Base-by-base conservation (phyloP, 2,329 filamentous ascomycete genomes). In the Cladosporium sp. region DNA sequence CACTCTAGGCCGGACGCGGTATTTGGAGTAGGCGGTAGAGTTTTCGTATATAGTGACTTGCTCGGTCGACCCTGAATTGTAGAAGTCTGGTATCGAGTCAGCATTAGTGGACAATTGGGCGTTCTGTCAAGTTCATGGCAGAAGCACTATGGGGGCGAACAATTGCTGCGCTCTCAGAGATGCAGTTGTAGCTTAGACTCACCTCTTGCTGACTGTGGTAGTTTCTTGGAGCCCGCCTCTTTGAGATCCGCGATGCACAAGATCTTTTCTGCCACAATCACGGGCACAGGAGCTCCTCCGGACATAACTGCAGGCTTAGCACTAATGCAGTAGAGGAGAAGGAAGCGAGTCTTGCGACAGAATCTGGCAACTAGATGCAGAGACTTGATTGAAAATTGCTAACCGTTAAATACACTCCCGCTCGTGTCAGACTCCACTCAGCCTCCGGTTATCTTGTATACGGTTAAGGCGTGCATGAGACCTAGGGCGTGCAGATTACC, bases 41-140 rank as follows among this genome's bases (percentile, higher is more conserved):
- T 87, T 87, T 63, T 86, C 85, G 26, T 74, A 73, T n/a, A 86
- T 73, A 15, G 84, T 86, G 63, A 83, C 75, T 28, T 85, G 76
- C 68, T 85, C 84, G 76, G 86, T 86, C 5, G 84, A 83, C 6
- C 85, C 85, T 67, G 83, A 84, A 71, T 87, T 86, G 73, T 83
- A 87, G 75, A 86, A 87, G 60, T 86, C 85, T 81, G 67, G 30
- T 11, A 14, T 15, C 10, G 4, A 49, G 49, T 64, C 14, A 62
- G 47, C 24, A 28, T 30, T 4, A 44, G 8, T 47, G 41, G 6
- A 47, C 3, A n/a, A 47, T 4, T 18, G 18, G 18, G 38, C 38
- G 4, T 15, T 10, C 18, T 21, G 3, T 47, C 28, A 30, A 30
- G 28, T 30, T 6, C 6, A 30, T 30, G 28, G 28, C 28, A 30